These are phyloP conservation scores for Leccinum pallidistipes DNA, from an alignment of 1,284 basidiomycete species.

Conservation along the genomic window DNA sequence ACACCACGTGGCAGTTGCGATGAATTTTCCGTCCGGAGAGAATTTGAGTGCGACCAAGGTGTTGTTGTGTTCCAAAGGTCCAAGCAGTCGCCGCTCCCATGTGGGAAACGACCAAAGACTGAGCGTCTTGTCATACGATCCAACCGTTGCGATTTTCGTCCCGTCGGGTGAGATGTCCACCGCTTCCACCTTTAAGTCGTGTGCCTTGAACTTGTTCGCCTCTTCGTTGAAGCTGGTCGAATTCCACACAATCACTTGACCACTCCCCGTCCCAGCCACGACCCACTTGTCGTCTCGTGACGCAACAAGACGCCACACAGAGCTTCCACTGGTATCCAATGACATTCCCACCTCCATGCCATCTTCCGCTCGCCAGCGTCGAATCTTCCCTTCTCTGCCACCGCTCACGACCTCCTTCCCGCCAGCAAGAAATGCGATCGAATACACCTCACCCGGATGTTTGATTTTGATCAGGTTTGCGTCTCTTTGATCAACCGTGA, in stretches of 20 bases:
- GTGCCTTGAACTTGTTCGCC: not conserved
- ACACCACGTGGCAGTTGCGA: not conserved
- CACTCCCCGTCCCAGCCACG: not conserved
- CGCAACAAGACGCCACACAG: not conserved
- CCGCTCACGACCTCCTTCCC: not conserved
- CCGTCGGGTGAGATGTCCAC: not conserved
- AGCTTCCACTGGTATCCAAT: not conserved
- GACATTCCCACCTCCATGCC: not conserved
- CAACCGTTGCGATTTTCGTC: not conserved
- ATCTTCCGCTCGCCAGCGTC: not conserved
- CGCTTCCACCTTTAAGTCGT: not conserved
- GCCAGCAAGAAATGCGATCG: not conserved
- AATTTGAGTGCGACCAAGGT: not conserved
- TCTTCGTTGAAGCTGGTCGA: not conserved
- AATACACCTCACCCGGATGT: not conserved
- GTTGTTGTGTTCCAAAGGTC: not conserved
- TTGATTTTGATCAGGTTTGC: not conserved
- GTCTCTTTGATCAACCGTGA: not conserved
- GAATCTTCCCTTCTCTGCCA: not conserved
- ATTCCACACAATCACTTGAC: not conserved
- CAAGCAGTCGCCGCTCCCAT: not conserved
- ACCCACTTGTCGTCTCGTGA: not conserved
- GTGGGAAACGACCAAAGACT: not conserved
- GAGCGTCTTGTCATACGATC: not conserved
- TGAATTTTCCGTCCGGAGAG: not conserved